A percentile compares a stretch with the other conserved stretches of the same genome.
phyloP scores from a whole-genome alignment of 345 rosid species.

The Eucalyptus erythrocorys region DNA sequence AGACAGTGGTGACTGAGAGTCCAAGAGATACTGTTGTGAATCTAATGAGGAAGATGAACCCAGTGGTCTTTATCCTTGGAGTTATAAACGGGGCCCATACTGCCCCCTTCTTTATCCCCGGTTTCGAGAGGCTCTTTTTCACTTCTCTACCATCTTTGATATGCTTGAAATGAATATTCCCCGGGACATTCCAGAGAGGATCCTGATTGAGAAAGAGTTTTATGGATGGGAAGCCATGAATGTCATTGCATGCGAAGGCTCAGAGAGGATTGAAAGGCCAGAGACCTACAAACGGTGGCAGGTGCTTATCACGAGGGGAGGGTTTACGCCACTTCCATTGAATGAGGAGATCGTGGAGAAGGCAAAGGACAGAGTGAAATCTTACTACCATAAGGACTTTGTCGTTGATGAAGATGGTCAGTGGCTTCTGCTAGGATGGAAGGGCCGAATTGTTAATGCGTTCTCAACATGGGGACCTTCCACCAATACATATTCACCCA shows the following conservation, averaged over 20 bases:
- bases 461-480: slow-evolving; percentile 34
- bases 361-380: slow-evolving; percentile 21
- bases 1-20: slow-evolving; percentile 33
- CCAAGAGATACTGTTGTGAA: slow-evolving; percentile 35
- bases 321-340: slow-evolving; percentile 28
- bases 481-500: background rate
- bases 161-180: slow-evolving; percentile 29
- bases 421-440: slow-evolving; percentile 57
- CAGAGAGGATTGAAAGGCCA: slow-evolving; percentile 43
- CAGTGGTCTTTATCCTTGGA: slow-evolving; percentile 28
- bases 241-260: slow-evolving; percentile 43
- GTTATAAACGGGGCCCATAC: slow-evolving; percentile 26
- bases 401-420: slow-evolving; percentile 22
- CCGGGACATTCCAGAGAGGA: slow-evolving; percentile 37
- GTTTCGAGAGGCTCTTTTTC: slow-evolving; percentile 46
- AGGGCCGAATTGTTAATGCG: slow-evolving; percentile 32
- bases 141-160: slow-evolving; percentile 37
- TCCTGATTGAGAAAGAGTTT: slow-evolving; percentile 29
- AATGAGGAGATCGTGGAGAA: slow-evolving; percentile 17
- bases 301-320: slow-evolving; percentile 24
- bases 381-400: slow-evolving; percentile 36
- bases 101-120: slow-evolving; percentile 44
- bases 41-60: slow-evolving; percentile 30
- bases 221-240: slow-evolving; percentile 37
- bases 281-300: slow-evolving; percentile 54